A percentile compares a stretch with the other conserved stretches of the same genome.
These are phyloP conservation scores for Candida sanyiensis DNA, from an alignment of 805 yeast genomes.

Conservation along the genomic window DNA sequence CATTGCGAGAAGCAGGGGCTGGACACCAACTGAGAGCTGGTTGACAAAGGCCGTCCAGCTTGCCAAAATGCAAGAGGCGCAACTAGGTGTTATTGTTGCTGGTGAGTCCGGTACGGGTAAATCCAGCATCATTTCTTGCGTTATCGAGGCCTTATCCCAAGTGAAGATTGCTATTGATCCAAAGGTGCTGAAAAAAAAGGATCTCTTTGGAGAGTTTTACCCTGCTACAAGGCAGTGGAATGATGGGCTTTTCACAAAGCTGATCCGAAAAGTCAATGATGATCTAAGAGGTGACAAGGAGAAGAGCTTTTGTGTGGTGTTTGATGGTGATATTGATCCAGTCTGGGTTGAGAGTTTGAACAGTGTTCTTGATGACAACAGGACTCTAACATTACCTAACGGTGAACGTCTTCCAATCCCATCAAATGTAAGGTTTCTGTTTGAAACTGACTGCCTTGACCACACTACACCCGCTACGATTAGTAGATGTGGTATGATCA, in stretches of 20 bases:
- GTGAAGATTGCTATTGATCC: slow-evolving; percentile 58
- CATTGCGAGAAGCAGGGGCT: slow-evolving; percentile 30
- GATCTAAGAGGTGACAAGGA: slow-evolving; percentile 54
- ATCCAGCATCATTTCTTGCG: slow-evolving; percentile 44
- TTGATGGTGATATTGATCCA: slow-evolving; percentile 93
- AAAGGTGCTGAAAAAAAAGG: slow-evolving; percentile 62
- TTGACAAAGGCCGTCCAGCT: slow-evolving; percentile 54
- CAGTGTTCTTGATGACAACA: slow-evolving; percentile 87
- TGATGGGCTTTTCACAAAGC: slow-evolving; percentile 75
- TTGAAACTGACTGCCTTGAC: slow-evolving; percentile 65
- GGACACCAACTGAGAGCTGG: slow-evolving; percentile 38
- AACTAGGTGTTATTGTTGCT: slow-evolving; percentile 76
- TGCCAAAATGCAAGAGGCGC: slow-evolving; percentile 50
- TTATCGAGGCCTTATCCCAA: slow-evolving; percentile 35
- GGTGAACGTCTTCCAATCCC: slow-evolving; percentile 81
- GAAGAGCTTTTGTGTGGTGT: slow-evolving; percentile 66
- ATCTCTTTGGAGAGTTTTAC: slow-evolving; percentile 67
- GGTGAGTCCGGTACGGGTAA: slow-evolving; percentile 80
- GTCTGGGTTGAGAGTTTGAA: slow-evolving; percentile 89
- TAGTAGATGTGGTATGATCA: slow-evolving; percentile 86
- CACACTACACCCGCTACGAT: slow-evolving; percentile 87
- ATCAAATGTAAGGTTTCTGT: slow-evolving; percentile 53
- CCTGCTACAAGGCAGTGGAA: slow-evolving; percentile 82
- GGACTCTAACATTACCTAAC: slow-evolving; percentile 72
- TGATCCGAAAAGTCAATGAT: slow-evolving; percentile 50